Conservation (phyloP, 2,329 filamentous ascomycete genomes). For the Fusarium aywerte region DNA sequence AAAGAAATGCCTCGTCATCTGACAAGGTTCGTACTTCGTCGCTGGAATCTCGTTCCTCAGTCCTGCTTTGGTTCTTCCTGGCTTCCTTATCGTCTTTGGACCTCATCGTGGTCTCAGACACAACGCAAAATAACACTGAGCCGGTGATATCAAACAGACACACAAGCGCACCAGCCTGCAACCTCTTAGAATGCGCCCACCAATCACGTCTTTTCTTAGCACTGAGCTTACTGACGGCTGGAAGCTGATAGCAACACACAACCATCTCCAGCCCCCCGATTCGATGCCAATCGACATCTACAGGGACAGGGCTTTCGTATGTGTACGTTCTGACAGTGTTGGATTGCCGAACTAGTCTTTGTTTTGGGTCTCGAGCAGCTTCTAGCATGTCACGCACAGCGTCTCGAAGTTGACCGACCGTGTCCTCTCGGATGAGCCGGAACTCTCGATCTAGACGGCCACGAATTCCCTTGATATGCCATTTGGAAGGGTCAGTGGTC, state of each 20-base stretch:
- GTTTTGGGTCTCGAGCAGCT: conserved; percentile 34
- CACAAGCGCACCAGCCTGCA: not conserved
- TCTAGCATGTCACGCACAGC: conserved; percentile 50
- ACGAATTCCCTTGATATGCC: conserved; percentile 53
- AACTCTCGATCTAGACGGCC: conserved; percentile 67
- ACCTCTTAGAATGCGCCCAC: not conserved
- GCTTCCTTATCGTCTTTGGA: not conserved
- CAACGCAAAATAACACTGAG: not conserved
- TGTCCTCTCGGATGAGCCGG: conserved; percentile 66
- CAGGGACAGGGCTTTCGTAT: not conserved
- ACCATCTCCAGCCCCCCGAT: not conserved
- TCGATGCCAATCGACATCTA: not conserved
- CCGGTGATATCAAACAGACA: not conserved
- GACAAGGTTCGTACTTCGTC: not conserved
- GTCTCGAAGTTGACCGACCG: conserved; percentile 63
- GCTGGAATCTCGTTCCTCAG: not conserved
- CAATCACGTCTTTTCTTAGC: not conserved
- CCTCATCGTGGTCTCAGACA: not conserved
- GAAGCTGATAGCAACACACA: not conserved
- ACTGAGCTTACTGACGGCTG: not conserved
- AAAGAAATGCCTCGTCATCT: not conserved
- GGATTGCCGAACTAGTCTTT: not conserved
- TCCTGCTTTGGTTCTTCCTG: not conserved
- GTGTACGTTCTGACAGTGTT: not conserved
- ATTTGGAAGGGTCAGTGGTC: conserved; percentile 18